A percentile compares a stretch with the other conserved stretches of the same genome.
Evolutionary conservation across 805 yeast genomes (phyloP).

Genomic region (Komagataella ulmi): DNA sequence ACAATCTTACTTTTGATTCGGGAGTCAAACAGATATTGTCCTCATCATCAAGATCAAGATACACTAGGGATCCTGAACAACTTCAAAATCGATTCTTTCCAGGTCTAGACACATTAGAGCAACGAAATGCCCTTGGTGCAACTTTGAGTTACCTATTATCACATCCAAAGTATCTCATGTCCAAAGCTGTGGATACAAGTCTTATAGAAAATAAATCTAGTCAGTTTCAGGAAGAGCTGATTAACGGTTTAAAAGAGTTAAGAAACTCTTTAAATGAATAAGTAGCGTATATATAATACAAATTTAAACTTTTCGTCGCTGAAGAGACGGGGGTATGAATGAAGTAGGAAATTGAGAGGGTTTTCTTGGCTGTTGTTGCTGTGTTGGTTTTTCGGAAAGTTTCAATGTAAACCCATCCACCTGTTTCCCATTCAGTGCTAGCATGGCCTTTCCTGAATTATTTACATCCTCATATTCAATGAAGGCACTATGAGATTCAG

Average conservation of each 20-base stretch:
- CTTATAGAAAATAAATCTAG: slow-evolving; percentile 19
- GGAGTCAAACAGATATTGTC: not conserved
- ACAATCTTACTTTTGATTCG: not conserved
- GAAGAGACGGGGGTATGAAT: not conserved
- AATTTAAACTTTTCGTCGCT: not conserved
- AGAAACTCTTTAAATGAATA: slow-evolving; percentile 23
- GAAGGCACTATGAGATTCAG: slow-evolving; percentile 33
- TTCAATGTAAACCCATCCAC: slow-evolving; percentile 18
- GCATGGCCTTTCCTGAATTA: slow-evolving; percentile 37
- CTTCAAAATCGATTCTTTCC: slow-evolving; percentile 22
- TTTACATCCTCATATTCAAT: slow-evolving; percentile 27
- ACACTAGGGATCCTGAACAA: not conserved
- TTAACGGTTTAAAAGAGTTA: slow-evolving; percentile 38
- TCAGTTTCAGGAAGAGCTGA: slow-evolving; percentile 30
- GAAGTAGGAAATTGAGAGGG: not conserved
- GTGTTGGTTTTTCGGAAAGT: not conserved
- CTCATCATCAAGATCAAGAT: not conserved
- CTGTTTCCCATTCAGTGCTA: slow-evolving; percentile 24
- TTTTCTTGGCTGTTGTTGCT: not conserved
- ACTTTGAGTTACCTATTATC: slow-evolving; percentile 62
- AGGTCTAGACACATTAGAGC: slow-evolving; percentile 48
- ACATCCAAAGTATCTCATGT: slow-evolving; percentile 65
- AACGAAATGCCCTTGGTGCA: slow-evolving; percentile 43
- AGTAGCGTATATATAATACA: not conserved
- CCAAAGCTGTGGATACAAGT: not conserved